Evolutionary conservation across 495 filamentous ascomycete species (phyloP), one percentile per base, ranked within the genome.

Genomic region (Delitschia confertaspora): DNA sequence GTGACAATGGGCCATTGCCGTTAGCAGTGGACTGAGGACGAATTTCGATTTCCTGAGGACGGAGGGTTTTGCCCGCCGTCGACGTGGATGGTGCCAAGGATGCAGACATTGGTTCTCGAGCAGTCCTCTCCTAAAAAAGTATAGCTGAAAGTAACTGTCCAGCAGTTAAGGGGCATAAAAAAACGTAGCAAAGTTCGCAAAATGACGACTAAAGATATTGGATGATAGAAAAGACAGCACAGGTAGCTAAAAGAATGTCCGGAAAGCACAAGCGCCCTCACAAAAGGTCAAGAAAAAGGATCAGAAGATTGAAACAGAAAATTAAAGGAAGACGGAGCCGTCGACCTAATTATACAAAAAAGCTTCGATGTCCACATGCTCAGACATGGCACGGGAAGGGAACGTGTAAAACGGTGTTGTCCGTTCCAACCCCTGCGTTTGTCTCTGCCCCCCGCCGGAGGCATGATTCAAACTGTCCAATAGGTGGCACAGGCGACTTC

Each of bases 61-160:
- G 24, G 20, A 51, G 43, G n/a, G 36, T 33, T 14, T 51, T 56
- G 30, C 16, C 42, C 7, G 7, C 7, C 26, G 41, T 46, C 6
- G 34, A 24, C 7, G 26, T 3, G 9, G 31, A 11, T 13, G 38
- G 13, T 14, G 16, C 7, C 10, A 27, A 30, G 8, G 41, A 37
- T n/a, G n/a, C n/a, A n/a, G n/a, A n/a, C n/a, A n/a, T n/a, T n/a
- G n/a, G n/a, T n/a, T n/a, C n/a, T 14, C 29, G 7, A 32, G 14
- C 34, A 17, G 21, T 19, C 26, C 11, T 1, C 20, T 35, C n/a
- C 6, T n/a, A 17, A 24, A 6, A n/a, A 6, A 25, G 16, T 14
- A 14, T 36, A 10, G 38, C 38, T 40, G 9, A 35, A 37, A 38
- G 17, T 29, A 37, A 56, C 53, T 56, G 53, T 36, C 53, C 53